Conservation (phyloP, 2,329 filamentous ascomycete genomes). For the Colletotrichum trifolii region DNA sequence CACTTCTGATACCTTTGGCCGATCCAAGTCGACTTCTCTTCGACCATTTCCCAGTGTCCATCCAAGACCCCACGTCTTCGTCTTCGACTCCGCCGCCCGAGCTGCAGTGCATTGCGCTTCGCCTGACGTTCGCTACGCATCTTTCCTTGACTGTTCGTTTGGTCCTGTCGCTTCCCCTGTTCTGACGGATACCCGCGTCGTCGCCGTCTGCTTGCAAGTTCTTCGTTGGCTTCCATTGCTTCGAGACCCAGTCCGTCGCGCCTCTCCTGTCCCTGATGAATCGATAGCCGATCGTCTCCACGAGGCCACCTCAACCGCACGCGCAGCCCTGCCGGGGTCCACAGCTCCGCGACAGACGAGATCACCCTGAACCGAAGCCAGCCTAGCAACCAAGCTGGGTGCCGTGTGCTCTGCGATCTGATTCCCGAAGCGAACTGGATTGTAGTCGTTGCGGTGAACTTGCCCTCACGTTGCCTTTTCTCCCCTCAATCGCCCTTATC, state of each 20-base stretch:
- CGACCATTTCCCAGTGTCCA: too few species aligned
- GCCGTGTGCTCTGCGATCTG: constrained; percentile 8
- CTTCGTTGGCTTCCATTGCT: too few species aligned
- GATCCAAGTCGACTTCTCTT: background rate
- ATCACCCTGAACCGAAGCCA: constrained; percentile 1
- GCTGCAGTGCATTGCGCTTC: too few species aligned
- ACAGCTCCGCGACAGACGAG: constrained; percentile 27
- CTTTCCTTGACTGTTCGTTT: too few species aligned
- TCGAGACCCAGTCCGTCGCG: constrained; percentile 8
- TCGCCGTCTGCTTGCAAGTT: background rate
- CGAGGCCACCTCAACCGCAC: constrained; percentile 33
- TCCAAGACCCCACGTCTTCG: too few species aligned
- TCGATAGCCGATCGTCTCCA: constrained; percentile 34
- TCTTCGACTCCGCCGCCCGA: too few species aligned
- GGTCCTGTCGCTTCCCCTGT: too few species aligned
- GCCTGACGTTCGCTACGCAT: too few species aligned
- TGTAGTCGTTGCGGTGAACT: constrained; percentile 1
- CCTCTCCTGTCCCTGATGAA: constrained; percentile 36
- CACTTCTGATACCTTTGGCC: background rate
- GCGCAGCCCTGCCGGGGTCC: constrained; percentile 33
- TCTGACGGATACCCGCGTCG: constrained; percentile 14
- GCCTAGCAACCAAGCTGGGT: background rate
- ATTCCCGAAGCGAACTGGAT: constrained; percentile 2
- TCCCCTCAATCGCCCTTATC: constrained; percentile 5
- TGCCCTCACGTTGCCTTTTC: background rate